Evolutionary conservation across 352 stramenopile species (phyloP).

Genomic region (Globisporangium camurandrum): DNA sequence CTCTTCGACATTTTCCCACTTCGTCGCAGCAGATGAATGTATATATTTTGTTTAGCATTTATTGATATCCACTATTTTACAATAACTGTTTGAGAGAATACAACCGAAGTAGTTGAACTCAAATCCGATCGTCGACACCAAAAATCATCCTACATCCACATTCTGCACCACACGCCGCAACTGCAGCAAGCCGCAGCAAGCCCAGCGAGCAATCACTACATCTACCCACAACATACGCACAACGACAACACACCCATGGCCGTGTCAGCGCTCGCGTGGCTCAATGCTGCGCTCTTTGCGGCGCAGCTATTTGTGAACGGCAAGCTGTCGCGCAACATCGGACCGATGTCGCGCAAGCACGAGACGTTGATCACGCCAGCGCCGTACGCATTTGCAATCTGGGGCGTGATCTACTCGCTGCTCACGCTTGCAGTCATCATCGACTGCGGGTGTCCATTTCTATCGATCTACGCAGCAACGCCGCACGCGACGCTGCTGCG

Average conservation of each 20-base stretch:
- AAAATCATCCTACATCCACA: no score
- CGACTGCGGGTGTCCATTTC: slow-evolving; percentile 57
- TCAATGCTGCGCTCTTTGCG: slow-evolving; percentile 56
- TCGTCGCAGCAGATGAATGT: no score
- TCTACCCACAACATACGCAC: no score
- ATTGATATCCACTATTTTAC: no score
- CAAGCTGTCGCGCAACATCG: slow-evolving; percentile 35
- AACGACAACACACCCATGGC: slow-evolving; percentile 8
- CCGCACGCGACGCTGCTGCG: slow-evolving; percentile 42
- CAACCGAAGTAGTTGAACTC: no score
- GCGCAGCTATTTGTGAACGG: slow-evolving; percentile 61
- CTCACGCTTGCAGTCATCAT: slow-evolving; percentile 52
- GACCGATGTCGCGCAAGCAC: slow-evolving; percentile 46
- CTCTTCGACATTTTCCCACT: no score
- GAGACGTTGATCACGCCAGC: slow-evolving; percentile 74
- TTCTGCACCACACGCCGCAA: no score
- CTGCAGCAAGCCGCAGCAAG: no score
- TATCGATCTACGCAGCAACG: slow-evolving; percentile 46
- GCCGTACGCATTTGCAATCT: slow-evolving; percentile 72
- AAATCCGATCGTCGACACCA: no score
- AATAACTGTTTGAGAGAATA: no score
- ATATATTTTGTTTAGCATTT: no score
- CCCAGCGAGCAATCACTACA: no score
- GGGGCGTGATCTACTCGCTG: slow-evolving; percentile 70
- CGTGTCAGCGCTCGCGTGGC: slow-evolving; percentile 30